These are phyloP conservation scores for Plenodomus tracheiphilus DNA, from an alignment of 2,329 filamentous ascomycete genomes.

Conservation along the genomic window DNA sequence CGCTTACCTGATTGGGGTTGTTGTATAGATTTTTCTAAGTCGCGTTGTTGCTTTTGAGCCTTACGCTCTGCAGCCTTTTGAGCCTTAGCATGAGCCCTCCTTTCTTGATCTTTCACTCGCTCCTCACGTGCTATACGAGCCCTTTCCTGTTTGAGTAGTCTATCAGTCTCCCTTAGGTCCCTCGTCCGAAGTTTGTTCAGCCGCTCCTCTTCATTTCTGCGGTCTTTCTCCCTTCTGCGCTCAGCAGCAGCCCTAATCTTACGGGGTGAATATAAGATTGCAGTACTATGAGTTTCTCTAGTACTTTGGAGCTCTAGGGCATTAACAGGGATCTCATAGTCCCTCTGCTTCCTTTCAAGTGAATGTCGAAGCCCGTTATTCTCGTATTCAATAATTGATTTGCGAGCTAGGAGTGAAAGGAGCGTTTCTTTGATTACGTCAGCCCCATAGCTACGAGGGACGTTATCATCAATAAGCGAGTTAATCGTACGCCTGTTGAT, in stretches of 20 bases:
- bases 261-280: neutral
- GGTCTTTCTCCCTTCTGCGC: neutral
- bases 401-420: neutral
- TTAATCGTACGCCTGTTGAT: neutral
- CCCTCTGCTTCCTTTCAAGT: neutral
- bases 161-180: neutral
- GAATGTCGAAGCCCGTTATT: neutral
- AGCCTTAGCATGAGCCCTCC: neutral
- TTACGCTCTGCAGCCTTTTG: neutral
- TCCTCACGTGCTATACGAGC: neutral
- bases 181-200: neutral
- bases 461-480: neutral
- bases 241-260: neutral
- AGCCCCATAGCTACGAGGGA: neutral
- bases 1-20: neutral
- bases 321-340: neutral
- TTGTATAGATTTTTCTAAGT: neutral
- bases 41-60: neutral
- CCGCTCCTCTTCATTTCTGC: neutral
- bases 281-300: neutral
- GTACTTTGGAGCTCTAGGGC: neutral
- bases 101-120: neutral
- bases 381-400: neutral
- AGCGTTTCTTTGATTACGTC: neutral
- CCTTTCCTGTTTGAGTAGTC: neutral